A percentile compares a stretch with the other conserved stretches of the same genome.
Evolutionary conservation across 2,329 filamentous ascomycete genomes (phyloP).

Genomic region (Neofusicoccum ribis): DNA sequence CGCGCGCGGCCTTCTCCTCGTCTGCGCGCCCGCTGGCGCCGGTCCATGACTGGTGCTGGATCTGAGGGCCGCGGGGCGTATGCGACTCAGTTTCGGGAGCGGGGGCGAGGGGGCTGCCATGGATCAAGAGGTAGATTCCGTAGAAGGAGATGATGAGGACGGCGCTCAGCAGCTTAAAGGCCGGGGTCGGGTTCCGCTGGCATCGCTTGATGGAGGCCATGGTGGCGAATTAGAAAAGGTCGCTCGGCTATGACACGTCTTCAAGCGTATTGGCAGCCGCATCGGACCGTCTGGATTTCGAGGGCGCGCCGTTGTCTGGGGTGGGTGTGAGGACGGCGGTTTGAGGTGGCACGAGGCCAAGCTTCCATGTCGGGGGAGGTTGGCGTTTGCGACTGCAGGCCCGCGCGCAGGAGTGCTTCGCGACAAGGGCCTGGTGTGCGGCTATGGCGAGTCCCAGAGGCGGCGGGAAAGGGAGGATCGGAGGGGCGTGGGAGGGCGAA

Average conservation of each 20-base stretch:
- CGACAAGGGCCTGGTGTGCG: neutral
- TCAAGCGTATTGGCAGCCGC: neutral
- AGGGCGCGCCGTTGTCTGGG: neutral
- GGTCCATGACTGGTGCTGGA: slow-evolving; percentile 36
- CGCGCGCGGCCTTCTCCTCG: slow-evolving; percentile 32
- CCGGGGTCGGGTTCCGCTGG: slow-evolving; percentile 39
- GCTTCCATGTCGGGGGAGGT: slow-evolving; percentile 7
- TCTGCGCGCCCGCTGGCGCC: slow-evolving; percentile 39
- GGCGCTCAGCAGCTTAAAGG: slow-evolving; percentile 43
- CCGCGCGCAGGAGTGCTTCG: neutral
- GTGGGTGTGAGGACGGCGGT: neutral
- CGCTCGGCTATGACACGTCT: neutral
- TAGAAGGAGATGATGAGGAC: slow-evolving; percentile 43
- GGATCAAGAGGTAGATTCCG: slow-evolving; percentile 41
- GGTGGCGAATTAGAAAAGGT: neutral
- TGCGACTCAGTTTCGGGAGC: neutral
- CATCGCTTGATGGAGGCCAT: slow-evolving; percentile 28
- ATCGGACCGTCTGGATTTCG: slow-evolving; percentile 7
- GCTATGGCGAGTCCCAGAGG: slow-evolving; percentile 4
- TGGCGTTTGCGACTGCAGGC: neutral
- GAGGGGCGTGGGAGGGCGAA: neutral
- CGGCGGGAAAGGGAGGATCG: slow-evolving; percentile 7
- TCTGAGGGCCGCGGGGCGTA: slow-evolving; percentile 27
- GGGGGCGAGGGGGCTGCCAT: slow-evolving; percentile 25
- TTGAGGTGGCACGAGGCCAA: slow-evolving; percentile 5